Evolutionary conservation across 2,329 filamentous ascomycete species (phyloP).

Genomic region (Phialemoniopsis sp.): DNA sequence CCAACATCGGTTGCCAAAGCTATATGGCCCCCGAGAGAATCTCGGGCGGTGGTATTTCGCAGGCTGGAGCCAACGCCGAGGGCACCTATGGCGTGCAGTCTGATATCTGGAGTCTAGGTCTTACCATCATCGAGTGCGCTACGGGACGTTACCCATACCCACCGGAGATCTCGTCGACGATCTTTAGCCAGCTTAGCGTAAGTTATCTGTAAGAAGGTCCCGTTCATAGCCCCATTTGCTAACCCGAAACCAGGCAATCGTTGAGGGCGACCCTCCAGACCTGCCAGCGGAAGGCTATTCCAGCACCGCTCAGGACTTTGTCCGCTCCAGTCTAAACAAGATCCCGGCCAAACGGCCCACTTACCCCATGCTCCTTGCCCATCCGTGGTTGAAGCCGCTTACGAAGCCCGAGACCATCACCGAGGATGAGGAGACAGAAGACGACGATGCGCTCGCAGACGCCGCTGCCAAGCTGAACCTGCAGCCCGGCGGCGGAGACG

Average conservation of each 20-base stretch:
- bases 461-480: slow-evolving; percentile 29
- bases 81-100: slow-evolving; percentile 97
- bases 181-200: slow-evolving; percentile 95
- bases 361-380: slow-evolving; percentile 83
- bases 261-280: slow-evolving; percentile 91
- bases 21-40: slow-evolving; percentile 99
- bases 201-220: slow-evolving; percentile 37
- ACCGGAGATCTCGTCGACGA: slow-evolving; percentile 95
- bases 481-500: slow-evolving; percentile 56
- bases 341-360: slow-evolving; percentile 88
- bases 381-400: slow-evolving; percentile 69
- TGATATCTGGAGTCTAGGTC: slow-evolving; percentile 93
- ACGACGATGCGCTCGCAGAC: slow-evolving; percentile 14
- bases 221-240: slow-evolving; percentile 1
- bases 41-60: slow-evolving; percentile 75
- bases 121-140: slow-evolving; percentile 95
- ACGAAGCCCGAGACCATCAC: slow-evolving; percentile 23
- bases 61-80: slow-evolving; percentile 62
- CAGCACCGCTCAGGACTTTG: slow-evolving; percentile 77
- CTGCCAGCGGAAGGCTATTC: slow-evolving; percentile 79
- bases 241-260: slow-evolving; percentile 70
- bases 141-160: slow-evolving; percentile 94
- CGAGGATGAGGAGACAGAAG: slow-evolving; percentile 28
- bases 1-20: slow-evolving; percentile 97
- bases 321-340: slow-evolving; percentile 87